Conservation (phyloP, 345 rosid genomes). For the Balakata baccata region DNA sequence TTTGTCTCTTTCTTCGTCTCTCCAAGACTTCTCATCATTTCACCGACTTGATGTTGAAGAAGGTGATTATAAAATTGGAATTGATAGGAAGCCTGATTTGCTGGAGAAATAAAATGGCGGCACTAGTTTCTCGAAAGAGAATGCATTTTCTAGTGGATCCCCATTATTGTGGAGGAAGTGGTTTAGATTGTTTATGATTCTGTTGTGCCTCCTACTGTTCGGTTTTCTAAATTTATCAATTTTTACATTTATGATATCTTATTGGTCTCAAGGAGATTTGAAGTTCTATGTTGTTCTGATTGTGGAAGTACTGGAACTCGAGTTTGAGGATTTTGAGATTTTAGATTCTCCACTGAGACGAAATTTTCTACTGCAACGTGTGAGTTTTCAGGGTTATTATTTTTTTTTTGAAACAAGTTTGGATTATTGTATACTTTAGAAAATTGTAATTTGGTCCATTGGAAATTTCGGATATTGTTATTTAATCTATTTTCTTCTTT, state of each 20-base stretch:
- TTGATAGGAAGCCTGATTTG: conserved; percentile 35
- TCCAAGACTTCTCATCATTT: conserved; percentile 78
- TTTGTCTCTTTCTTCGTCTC: conserved; percentile 75
- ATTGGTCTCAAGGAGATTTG: conserved; percentile 70
- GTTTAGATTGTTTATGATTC: conserved; percentile 46
- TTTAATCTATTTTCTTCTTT: too few species aligned
- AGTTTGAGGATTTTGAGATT: too few species aligned
- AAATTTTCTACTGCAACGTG: too few species aligned
- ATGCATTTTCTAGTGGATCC: conserved; percentile 46
- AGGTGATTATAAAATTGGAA: conserved; percentile 39
- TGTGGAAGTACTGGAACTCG: conserved; percentile 99
- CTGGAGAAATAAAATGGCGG: conserved; percentile 49
- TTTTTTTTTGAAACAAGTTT: too few species aligned
- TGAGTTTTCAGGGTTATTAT: too few species aligned
- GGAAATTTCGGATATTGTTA: too few species aligned
- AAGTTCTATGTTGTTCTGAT: conserved; percentile 85
- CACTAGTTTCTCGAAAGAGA: conserved; percentile 84
- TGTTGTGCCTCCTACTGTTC: conserved; percentile 54
- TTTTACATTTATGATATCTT: conserved; percentile 56
- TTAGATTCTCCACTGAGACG: too few species aligned
- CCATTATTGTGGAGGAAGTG: conserved; percentile 53
- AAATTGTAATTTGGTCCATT: too few species aligned
- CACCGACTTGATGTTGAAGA: conserved; percentile 55
- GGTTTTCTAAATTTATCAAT: conserved; percentile 52
- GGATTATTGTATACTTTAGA: too few species aligned